phyloP scores from a whole-genome alignment of 2,329 filamentous ascomycete species.

The Trichoderma koningiopsis region DNA sequence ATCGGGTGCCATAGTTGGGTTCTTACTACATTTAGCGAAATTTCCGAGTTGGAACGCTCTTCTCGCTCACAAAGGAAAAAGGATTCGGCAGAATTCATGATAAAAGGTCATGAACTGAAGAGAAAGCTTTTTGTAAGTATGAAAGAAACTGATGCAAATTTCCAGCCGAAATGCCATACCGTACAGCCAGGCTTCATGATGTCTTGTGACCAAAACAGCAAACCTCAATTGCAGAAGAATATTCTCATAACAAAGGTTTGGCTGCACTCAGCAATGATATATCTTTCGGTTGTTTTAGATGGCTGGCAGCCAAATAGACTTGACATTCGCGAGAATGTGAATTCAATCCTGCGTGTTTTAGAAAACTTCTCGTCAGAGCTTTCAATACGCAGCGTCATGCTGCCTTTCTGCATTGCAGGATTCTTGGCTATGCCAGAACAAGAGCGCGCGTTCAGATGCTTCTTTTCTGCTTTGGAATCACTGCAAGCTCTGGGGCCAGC shows the following conservation, averaged over 20 bases:
- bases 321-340: neutral
- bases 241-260: neutral
- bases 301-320: neutral
- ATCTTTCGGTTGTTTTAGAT: neutral
- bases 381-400: conserved; percentile 8
- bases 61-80: neutral
- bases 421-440: conserved; percentile 8
- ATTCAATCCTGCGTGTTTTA: neutral
- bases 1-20: conserved; percentile 11
- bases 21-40: neutral
- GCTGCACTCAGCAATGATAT: neutral
- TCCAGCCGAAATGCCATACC: neutral
- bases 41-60: neutral
- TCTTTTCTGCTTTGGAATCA: neutral
- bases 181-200: neutral
- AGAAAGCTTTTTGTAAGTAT: neutral
- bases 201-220: neutral
- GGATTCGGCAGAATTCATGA: neutral
- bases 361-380: neutral
- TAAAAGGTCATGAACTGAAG: neutral
- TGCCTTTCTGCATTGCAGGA: conserved; percentile 5
- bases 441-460: neutral
- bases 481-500: conserved; percentile 10
- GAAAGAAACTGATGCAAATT: neutral
- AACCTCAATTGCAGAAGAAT: neutral